These are phyloP conservation scores for Metarhizium robertsii DNA, from an alignment of 2,329 filamentous ascomycete genomes.

Conservation along the genomic window DNA sequence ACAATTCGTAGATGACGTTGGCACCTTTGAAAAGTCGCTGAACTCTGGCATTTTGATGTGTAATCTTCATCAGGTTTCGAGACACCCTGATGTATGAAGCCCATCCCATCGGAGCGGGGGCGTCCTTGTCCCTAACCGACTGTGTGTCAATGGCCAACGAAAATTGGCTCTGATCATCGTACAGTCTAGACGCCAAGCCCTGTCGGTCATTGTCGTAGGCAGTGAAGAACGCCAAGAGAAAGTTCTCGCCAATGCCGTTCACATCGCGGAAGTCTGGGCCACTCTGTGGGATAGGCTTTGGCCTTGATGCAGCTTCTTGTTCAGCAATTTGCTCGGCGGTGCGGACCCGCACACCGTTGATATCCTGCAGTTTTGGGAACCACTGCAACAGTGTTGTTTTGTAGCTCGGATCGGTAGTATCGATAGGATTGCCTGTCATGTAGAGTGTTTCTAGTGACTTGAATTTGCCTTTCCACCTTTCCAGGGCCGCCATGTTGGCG, in stretches of 20 bases:
- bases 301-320: slow-evolving; percentile 36
- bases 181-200: slow-evolving; percentile 55
- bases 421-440: slow-evolving; percentile 67
- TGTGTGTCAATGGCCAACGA: slow-evolving; percentile 63
- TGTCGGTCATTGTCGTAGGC: slow-evolving; percentile 65
- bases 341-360: slow-evolving; percentile 69
- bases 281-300: slow-evolving; percentile 51
- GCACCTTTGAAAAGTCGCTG: slow-evolving; percentile 58
- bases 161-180: slow-evolving; percentile 68
- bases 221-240: slow-evolving; percentile 64
- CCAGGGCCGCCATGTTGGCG: slow-evolving; percentile 54
- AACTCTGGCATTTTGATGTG: slow-evolving; percentile 46
- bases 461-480: slow-evolving; percentile 73
- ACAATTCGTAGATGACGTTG: slow-evolving; percentile 56
- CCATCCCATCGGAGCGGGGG: slow-evolving; percentile 49
- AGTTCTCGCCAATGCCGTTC: slow-evolving; percentile 63
- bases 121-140: slow-evolving; percentile 38
- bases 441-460: slow-evolving; percentile 71
- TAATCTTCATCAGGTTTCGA: slow-evolving; percentile 67
- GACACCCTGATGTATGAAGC: slow-evolving; percentile 67
- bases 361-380: slow-evolving; percentile 70
- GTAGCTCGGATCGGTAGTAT: slow-evolving; percentile 48
- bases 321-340: slow-evolving; percentile 60
- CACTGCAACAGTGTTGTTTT: slow-evolving; percentile 63
- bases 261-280: slow-evolving; percentile 67